Evolutionary conservation across 2,329 filamentous ascomycete species (phyloP), one percentile per base, ranked within the genome.

Genomic region (Xylaria hypoxylon): DNA sequence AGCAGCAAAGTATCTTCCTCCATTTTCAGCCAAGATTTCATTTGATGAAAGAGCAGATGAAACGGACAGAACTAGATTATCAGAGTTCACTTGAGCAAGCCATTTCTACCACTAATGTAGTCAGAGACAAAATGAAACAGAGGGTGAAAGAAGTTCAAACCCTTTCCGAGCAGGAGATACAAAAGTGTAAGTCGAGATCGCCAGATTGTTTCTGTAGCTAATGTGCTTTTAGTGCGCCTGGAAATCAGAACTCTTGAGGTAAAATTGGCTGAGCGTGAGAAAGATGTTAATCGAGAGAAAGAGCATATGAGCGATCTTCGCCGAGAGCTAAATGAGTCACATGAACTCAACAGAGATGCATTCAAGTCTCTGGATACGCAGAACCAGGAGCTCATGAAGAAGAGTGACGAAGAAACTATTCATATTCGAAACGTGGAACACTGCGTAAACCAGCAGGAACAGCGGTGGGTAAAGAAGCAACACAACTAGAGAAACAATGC

Each of bases 1-100:
- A 86, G 64, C 84, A 86, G 31, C 82, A 85, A 62, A 71, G 72
- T 5, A 75, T 86, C 1, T 84, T 78, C 68, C 71, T 66, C 3
- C 74, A 75, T 44, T 76, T 78, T 8, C 78, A 75, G 47, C 59
- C 74, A 1, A 75, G 75, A 47, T 80, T 78, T 58, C 65, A 80
- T 17, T 67, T 79, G 2, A 71, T 77, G 0, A 76, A 80, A 11
- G 66, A 75, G 1, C 71, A 81, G 28, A 62, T 84, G 5, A 75
- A 73, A 19, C 69, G 74, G 10, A 77, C 81, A 10, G 76, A 77
- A 47, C 33, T 79, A 24, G 69, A 75, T 2, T 72, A 72, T n/a
- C 75, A 75, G 42, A 78, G 79, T 17, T 72, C 77, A 0, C 74
- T 81, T 42, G 73, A 72, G 35, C 26, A 70, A 48, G 70, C 69